Base-by-base conservation (phyloP, 1,139 yeast genomes). In the Geotrichum europaeum region DNA sequence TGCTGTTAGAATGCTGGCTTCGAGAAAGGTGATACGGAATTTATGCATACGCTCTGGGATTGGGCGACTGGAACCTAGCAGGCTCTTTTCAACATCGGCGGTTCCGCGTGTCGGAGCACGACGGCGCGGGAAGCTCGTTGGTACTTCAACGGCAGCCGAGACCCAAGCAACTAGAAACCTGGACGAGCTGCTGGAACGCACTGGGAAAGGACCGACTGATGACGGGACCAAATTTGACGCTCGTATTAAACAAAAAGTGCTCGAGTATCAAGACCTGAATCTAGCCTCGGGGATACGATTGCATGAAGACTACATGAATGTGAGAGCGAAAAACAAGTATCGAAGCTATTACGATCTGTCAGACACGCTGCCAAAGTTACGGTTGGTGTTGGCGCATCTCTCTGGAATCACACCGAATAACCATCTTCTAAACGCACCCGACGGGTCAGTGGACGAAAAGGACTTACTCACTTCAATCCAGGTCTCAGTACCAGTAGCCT, bases 181-280 rank as follows among this genome's bases (percentile, higher is more conserved):
- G n/a, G 49, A 40, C 40, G 50, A 36, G 25, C 49, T 24, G 13
- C 54, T 49, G n/a, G 34, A 43, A 32, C 53, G 22, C 7, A 51
- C 51, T 10, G 43, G 22, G 28, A 40, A 18, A 1, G 54, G 32
- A 15, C 50, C 62, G 7, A 49, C 53, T 4, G 53, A 28, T 30
- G 57, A 60, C 34, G 59, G 57, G 2, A 58, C 64, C 10, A 63
- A 63, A 34, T 62, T 65, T 54, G 64, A 63, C 54, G 61, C 60
- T 6, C 53, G 62, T 15, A 55, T 61, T 25, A 59, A 60, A 25
- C 59, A 64, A 25, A 60, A 59, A 22, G 43, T 63, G 24, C 57
- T 65, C 4, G 34, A 49, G 40, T 51, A 55, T 15, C 65, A 62
- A 36, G 65, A 63, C 15, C 56, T 65, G n/a, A 51, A 34, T 52